These are phyloP conservation scores for Sarocladiaceae sp. DNA, from an alignment of 2,329 filamentous ascomycete genomes.

Conservation along the genomic window DNA sequence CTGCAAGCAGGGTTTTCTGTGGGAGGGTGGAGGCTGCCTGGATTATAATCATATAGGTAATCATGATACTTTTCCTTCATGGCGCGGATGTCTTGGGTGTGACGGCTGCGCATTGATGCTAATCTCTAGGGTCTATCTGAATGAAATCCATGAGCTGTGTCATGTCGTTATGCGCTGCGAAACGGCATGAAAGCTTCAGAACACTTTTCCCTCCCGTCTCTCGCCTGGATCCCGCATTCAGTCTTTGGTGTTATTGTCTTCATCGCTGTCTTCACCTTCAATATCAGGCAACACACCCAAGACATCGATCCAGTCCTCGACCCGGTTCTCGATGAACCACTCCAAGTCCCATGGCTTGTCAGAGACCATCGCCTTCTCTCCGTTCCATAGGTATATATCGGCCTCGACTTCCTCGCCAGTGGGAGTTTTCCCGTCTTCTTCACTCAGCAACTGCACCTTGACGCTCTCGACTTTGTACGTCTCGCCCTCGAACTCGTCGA, in stretches of 20 bases:
- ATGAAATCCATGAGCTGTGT: too few species aligned
- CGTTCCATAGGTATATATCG: slow-evolving; percentile 26
- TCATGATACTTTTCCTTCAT: slow-evolving; percentile 1
- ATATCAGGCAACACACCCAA: too few species aligned
- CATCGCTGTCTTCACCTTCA: too few species aligned
- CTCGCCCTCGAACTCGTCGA: slow-evolving; percentile 28
- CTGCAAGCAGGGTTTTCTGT: slow-evolving; percentile 2
- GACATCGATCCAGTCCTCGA: slow-evolving; percentile 23
- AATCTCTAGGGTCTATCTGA: too few species aligned
- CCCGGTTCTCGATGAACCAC: slow-evolving; percentile 17
- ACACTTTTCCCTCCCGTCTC: too few species aligned
- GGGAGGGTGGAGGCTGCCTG: slow-evolving; percentile 6
- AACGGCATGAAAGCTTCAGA: too few species aligned
- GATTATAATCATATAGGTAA: slow-evolving; percentile 11
- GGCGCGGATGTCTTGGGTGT: background rate
- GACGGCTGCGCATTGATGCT: background rate
- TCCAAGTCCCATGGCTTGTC: slow-evolving; percentile 19
- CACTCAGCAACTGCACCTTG: slow-evolving; percentile 8
- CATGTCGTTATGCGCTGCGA: too few species aligned
- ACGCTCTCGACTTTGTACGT: slow-evolving; percentile 15
- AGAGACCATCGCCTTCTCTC: slow-evolving; percentile 13
- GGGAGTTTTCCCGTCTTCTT: background rate
- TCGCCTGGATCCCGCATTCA: too few species aligned
- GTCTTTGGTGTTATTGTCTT: too few species aligned
- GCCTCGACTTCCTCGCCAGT: slow-evolving; percentile 16